Evolutionary conservation across 306 rosid genomes (phyloP), one percentile per base, ranked within the genome.

Genomic region (Gynostemma pentaphyllum): DNA sequence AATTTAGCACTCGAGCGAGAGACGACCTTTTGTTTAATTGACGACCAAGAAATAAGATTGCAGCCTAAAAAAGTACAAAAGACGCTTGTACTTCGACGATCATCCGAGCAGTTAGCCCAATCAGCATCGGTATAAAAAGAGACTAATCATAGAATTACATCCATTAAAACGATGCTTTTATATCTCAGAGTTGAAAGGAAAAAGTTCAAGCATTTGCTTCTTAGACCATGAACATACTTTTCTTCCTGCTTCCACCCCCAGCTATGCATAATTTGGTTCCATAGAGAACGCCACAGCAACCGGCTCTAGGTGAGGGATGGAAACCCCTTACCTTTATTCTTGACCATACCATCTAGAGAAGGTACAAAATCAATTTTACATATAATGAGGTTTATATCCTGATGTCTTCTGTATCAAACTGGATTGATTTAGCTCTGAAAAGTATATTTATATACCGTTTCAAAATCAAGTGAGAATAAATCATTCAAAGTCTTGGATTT

Each of bases 221-320:
- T 29, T 27, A 44, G 53, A 34, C 69, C 12, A 64, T 11, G 51
- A 73, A 72, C 95, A 45, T 87, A 91, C 97, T 75, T 64, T 91
- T 87, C 80, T 91, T 91, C 68, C 75, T 76, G 87, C 89, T 87
- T 81, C 96, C 97, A 55, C 97, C 96, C 64, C 97, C 97, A 4
- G 89, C 69, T 9, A 91, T 87, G 80, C 84, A 91, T 95, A 96
- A 91, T 77, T 85, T 91, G 62, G 96, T 83, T 68, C 96, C 96
- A 71, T 86, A 82, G 4, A 91, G 80, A 66, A 85, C 75, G 0
- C 95, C 89, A 72, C 97, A 85, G 82, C 87, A 78, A 67, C 97
- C 97, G 70, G 89, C 95, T 80, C 96, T 83, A 39, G 91, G 96
- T 24, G 95, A 91, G 53, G 97, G 96, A 77, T 83, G 97, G 75